These are phyloP conservation scores for Podila clonocystis DNA, from an alignment of 192 early-diverging fungal genomes.

Conservation along the genomic window DNA sequence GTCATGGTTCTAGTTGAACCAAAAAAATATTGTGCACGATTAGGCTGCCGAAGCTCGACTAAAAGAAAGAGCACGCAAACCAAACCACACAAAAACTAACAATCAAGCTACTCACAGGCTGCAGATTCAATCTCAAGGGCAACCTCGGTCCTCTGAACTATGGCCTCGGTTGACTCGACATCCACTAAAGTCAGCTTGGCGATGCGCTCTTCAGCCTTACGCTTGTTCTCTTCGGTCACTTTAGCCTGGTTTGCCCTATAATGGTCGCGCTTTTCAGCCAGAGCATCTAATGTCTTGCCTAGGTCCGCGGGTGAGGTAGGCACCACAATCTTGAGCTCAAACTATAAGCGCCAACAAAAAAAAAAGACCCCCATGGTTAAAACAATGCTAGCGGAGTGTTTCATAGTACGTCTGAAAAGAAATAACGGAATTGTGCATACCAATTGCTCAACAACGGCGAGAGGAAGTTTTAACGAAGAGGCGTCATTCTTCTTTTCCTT, in stretches of 20 bases:
- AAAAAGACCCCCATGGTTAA: background rate
- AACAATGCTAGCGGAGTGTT: too few species aligned
- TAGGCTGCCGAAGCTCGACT: too few species aligned
- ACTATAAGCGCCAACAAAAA: background rate
- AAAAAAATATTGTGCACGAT: too few species aligned
- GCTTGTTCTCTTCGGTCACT: constrained; percentile 83
- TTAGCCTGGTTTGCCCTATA: constrained; percentile 76
- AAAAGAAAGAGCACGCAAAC: background rate
- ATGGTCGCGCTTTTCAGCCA: constrained; percentile 71
- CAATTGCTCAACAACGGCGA: constrained; percentile 81
- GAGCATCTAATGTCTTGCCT: constrained; percentile 69
- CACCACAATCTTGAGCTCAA: constrained; percentile 70
- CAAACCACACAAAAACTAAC: too few species aligned
- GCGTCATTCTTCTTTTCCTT: constrained; percentile 43
- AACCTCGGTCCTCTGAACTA: constrained; percentile 7
- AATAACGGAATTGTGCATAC: constrained; percentile 24
- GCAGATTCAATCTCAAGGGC: constrained; percentile 1
- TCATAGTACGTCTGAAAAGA: too few species aligned
- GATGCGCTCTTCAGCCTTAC: constrained; percentile 82
- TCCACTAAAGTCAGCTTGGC: constrained; percentile 47
- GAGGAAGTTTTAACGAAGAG: constrained; percentile 63
- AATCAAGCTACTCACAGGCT: background rate
- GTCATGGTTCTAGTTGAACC: too few species aligned
- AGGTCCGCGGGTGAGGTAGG: constrained; percentile 75
- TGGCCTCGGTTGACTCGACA: constrained; percentile 34